Percentiles rank a stretch among this genome's conserved stretches.
Evolutionary conservation across 2,329 filamentous ascomycete species (phyloP).

Genomic region (Plectosphaerella cucumerina): DNA sequence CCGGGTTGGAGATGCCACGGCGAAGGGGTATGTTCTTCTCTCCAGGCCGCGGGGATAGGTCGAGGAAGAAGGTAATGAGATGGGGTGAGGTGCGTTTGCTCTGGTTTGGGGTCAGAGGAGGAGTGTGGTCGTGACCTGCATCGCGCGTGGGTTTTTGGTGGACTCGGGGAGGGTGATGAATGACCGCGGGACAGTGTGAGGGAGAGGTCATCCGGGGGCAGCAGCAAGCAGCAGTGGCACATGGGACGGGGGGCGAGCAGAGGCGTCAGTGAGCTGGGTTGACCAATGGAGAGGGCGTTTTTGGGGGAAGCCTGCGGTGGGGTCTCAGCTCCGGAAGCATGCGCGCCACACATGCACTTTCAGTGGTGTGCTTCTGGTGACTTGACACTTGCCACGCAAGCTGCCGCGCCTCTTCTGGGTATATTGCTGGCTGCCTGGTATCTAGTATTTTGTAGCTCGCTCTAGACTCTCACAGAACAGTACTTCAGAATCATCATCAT

Average conservation of each 20-base stretch:
- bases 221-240: not conserved
- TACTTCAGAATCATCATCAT: no score
- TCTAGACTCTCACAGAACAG: no score
- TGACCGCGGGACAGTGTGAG: not conserved
- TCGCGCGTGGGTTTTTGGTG: not conserved
- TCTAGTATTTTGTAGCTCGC: no score
- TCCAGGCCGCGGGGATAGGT: not conserved
- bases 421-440: no score
- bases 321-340: no score
- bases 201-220: not conserved
- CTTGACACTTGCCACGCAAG: not conserved
- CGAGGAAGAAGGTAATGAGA: not conserved
- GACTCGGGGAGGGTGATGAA: not conserved
- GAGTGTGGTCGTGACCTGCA: not conserved
- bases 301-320: no score
- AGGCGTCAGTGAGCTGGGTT: not conserved
- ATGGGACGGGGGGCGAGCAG: not conserved
- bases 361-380: not conserved
- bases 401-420: not conserved
- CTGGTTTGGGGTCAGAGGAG: not conserved
- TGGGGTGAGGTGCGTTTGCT: not conserved
- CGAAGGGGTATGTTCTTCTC: not conserved
- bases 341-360: no score
- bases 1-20: conserved; percentile 5
- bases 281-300: no score